Percentiles rank a stretch among this genome's conserved stretches.
These are phyloP conservation scores for Epichloe hybrida DNA, from an alignment of 2,329 filamentous ascomycete genomes.

Conservation along the genomic window DNA sequence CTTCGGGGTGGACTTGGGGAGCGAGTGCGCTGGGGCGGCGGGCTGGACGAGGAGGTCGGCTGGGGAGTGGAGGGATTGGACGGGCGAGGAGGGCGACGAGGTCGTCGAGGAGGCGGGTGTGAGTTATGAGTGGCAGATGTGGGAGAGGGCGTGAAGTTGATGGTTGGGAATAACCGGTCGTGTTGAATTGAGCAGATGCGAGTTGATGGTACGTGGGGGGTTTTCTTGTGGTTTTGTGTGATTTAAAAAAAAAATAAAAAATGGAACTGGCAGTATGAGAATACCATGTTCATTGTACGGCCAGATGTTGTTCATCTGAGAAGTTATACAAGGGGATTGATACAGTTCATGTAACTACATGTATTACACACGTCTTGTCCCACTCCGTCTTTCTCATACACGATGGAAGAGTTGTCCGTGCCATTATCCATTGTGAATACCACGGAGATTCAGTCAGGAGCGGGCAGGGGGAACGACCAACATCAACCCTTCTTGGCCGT, in stretches of 20 bases:
- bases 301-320: neutral
- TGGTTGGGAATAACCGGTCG: neutral
- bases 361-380: too few species aligned
- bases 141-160: slow-evolving; percentile 36
- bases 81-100: slow-evolving; percentile 35
- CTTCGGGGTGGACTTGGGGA: slow-evolving; percentile 48
- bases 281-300: neutral
- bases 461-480: too few species aligned
- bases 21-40: slow-evolving; percentile 36
- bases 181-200: too few species aligned
- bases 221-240: neutral
- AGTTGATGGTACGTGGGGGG: too few species aligned
- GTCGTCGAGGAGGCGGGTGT: slow-evolving; percentile 46
- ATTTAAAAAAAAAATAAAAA: too few species aligned
- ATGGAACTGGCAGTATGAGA: neutral
- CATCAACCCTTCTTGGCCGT: neutral
- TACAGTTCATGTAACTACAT: too few species aligned
- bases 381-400: neutral
- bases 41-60: slow-evolving; percentile 49
- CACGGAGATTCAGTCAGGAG: too few species aligned
- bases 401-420: too few species aligned
- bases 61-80: slow-evolving; percentile 36
- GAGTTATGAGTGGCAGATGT: slow-evolving; percentile 61
- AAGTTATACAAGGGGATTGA: neutral
- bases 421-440: too few species aligned